Base-by-base conservation (phyloP, 306 rosid genomes). In the Carpinus viminea region DNA sequence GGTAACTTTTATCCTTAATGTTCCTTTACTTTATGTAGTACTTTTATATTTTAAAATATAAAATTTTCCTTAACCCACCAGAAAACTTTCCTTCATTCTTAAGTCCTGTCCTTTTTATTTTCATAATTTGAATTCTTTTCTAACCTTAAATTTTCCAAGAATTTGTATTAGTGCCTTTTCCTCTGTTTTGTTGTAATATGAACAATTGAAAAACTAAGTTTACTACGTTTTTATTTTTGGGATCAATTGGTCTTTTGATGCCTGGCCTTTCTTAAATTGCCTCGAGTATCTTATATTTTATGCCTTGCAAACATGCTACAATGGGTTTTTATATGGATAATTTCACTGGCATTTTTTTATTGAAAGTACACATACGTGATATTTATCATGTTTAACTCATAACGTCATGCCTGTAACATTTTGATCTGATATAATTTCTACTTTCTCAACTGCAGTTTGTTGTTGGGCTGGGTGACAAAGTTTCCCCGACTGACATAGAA, bases 401-500 rank as follows among this genome's bases (percentile, higher is more conserved):
- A 59, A 59, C 2, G 11, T 38, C 66, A 26, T 26, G 13, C 41
- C 26, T 60, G 17, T 28, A 61, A 26, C 41, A 12, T 5, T 64
- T 15, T 34, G 45, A 66, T 78, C 83, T 92, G 71, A 88, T 47
- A 69, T 81, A 28, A 57, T 75, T 43, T 79, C 13, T 76, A n/a
- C 74, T 73, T 81, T 82, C 60, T 48, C 46, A 76, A 60, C 74
- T 76, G 71, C 92, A 96, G 99, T 96, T 96, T 89, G 99, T 96
- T 77, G 99, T 96, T 69, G 99, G 99, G 72, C 87, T 96, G 17
- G 99, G 99, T 77, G 99, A 96, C 83, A 96, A 96, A 86, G 98
- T 96, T 83, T 96, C 99, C 72, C 99, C 99, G 48, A 96, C 99
- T 15, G 99, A 96, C 80, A 96, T 96, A 62, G 99, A 96, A 83